Base-by-base conservation (phyloP, 768 basidiomycete species). In the Kwoniella sp. region DNA sequence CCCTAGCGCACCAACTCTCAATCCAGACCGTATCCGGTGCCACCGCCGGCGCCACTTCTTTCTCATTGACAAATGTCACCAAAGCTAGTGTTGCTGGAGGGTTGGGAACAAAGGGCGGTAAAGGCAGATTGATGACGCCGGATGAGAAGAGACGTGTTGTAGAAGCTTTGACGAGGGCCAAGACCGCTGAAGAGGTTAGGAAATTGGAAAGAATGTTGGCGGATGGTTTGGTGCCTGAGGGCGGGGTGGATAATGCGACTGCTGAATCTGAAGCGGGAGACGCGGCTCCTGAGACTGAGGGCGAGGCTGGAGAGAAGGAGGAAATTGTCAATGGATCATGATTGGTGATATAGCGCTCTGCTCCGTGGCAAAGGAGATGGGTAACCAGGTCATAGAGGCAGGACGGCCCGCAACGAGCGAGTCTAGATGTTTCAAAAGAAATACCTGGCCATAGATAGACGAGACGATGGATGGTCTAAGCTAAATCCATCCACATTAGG, bases 201-300 rank as follows among this genome's bases (percentile, higher is more conserved):
- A 71, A 73, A 56, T 54, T 80, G 58, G 78, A 81, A 64, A 72
- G 76, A 64, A 79, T 79, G 79, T 62, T 81, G 69, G 74, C 76
- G 15, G 79, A 80, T 55, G 80, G 80, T 25, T 25, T 75, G 37
- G 67, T 80, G 29, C 80, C 80, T 19, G 80, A 80, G 50, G 80
- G 72, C 50, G 70, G 63, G 17, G 60, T 65, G 21, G 57, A 60
- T 26, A 61, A 63, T 25, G 55, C 40, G 4, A 27, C 26, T 19
- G 58, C n/a, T 2, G 56, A 46, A 51, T 29, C 58, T 40, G 19
- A 33, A 33, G 33, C 33, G 5, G 7, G 13, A 33, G 33, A 33
- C 17, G 40, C 8, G 3, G 40, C 3, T 19, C 8, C 17, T 19
- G 40, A 44, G 17, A 19, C 17, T 44, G 40, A 44, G 40, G 40